Evolutionary conservation across 148 eudicot genomes (phyloP).

Genomic region (Selenicereus undatus): DNA sequence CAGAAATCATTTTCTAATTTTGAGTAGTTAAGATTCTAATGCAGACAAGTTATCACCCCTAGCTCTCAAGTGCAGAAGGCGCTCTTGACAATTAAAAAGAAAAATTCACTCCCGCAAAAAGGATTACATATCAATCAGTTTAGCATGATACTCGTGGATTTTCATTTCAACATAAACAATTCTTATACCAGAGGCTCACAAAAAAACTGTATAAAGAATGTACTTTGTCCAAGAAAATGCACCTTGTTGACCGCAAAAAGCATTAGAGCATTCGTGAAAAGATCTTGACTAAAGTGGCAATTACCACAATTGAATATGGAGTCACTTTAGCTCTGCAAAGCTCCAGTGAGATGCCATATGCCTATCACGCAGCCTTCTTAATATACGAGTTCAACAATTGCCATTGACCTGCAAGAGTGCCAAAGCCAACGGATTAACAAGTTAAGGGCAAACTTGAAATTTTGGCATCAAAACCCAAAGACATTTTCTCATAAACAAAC

Average conservation of each 20-base stretch:
- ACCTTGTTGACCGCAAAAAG: neutral
- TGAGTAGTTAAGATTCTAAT: neutral
- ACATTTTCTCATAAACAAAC: neutral
- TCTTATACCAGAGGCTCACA: neutral
- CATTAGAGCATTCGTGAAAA: neutral
- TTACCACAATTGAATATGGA: neutral
- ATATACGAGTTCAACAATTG: neutral
- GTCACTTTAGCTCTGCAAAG: neutral
- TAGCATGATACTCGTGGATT: neutral
- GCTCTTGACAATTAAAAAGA: neutral
- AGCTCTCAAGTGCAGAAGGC: neutral
- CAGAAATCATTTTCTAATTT: neutral
- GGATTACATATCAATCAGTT: neutral
- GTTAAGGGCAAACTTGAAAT: neutral
- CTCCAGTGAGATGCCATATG: neutral
- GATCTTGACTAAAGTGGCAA: neutral
- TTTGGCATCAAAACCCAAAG: neutral
- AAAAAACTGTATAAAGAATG: neutral
- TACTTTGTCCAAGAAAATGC: neutral
- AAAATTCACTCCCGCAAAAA: neutral
- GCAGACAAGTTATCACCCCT: neutral
- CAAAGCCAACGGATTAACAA: neutral
- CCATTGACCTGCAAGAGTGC: neutral
- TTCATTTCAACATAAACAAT: neutral
- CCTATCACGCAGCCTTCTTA: neutral